These are phyloP conservation scores for Biscutella laevigata DNA, from an alignment of 441 rosid species.

Conservation along the genomic window DNA sequence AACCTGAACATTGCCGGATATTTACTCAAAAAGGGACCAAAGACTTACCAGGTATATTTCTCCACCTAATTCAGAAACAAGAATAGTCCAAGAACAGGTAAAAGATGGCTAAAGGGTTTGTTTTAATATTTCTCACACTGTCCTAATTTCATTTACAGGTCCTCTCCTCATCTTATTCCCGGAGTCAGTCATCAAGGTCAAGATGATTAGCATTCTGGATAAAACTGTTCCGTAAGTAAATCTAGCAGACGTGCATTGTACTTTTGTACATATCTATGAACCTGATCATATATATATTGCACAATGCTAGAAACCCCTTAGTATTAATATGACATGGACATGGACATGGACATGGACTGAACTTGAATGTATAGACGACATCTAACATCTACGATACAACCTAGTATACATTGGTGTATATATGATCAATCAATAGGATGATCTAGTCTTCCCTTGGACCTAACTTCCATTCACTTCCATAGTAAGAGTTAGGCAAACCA, in stretches of 20 bases:
- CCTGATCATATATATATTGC: constrained; percentile 10
- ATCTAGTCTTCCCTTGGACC: constrained; percentile 34
- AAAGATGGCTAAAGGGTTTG: background rate
- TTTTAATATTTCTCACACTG: background rate
- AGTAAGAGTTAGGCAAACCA: constrained; percentile 87
- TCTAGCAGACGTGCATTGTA: background rate
- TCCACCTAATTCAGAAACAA: constrained; percentile 1
- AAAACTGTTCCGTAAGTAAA: background rate
- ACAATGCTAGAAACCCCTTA: constrained; percentile 13
- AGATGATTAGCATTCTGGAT: constrained; percentile 14
- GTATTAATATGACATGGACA: constrained; percentile 9
- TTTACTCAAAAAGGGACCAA: constrained; percentile 88
- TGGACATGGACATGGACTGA: too few relatives aligned
- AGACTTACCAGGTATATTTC: constrained; percentile 71
- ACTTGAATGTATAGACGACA: constrained; percentile 13
- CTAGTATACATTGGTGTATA: constrained; percentile 20
- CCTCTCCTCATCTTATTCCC: constrained; percentile 68
- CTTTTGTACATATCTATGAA: background rate
- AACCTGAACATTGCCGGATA: constrained; percentile 84
- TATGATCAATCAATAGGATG: constrained; percentile 9
- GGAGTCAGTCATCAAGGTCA: constrained; percentile 57
- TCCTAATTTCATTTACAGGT: constrained; percentile 43
- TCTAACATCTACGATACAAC: constrained; percentile 17
- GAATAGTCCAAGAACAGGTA: background rate
- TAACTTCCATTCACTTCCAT: constrained; percentile 71